Evolutionary conservation across 306 rosid species (phyloP).

Genomic region (Glycine soja): DNA sequence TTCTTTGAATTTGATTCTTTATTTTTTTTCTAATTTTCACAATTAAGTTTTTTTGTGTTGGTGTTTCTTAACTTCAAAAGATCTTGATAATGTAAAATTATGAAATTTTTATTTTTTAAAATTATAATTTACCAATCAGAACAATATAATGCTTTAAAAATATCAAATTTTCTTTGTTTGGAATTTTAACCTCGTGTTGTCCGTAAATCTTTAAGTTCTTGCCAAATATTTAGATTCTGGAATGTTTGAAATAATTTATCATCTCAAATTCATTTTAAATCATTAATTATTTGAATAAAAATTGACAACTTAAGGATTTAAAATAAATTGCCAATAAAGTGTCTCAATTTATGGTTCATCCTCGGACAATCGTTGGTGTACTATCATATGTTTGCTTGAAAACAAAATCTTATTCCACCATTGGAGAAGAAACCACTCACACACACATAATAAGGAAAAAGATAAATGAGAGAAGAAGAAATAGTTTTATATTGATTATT

Average conservation of each 20-base stretch:
- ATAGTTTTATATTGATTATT: no score
- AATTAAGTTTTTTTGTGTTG: background rate
- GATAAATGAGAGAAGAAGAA: no score
- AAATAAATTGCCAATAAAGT: background rate
- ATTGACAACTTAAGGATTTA: background rate
- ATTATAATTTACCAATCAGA: background rate
- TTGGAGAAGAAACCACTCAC: no score
- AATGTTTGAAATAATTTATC: background rate
- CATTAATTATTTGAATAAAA: background rate
- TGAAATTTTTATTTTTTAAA: no score
- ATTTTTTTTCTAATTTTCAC: background rate
- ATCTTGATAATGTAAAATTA: background rate
- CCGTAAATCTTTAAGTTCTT: background rate
- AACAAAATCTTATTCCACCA: no score
- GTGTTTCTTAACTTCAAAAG: background rate
- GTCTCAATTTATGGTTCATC: background rate
- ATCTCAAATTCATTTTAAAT: background rate
- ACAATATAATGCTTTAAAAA: no score
- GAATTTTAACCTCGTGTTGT: background rate
- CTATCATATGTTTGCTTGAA: no score
- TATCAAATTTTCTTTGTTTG: no score
- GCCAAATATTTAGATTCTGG: no score
- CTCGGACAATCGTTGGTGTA: background rate
- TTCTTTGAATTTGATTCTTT: background rate
- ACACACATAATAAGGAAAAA: no score